Evolutionary conservation across 1,284 basidiomycete species (phyloP), one percentile per base, ranked within the genome.

Genomic region (Grifola frondosa): DNA sequence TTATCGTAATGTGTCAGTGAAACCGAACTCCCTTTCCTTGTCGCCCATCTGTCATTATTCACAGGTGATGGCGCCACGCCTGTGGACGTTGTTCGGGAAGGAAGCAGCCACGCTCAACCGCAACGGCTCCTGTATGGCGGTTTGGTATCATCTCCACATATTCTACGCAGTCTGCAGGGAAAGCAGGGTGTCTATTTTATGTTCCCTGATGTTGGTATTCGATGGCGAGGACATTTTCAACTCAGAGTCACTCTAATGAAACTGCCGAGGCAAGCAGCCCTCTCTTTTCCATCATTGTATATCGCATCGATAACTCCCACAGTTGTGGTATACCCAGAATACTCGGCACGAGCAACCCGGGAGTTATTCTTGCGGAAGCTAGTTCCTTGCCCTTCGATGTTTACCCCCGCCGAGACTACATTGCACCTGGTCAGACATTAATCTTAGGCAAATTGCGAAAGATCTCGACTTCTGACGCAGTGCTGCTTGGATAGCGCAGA

Each of bases 151-250:
- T 84, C 85, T 1, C 79, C 89, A 2, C 81, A 90, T 32, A 78
- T 84, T 40, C 71, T 92, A 58, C 78, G 84, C 49, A 86, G 93
- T 60, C 73, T 83, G 30, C 80, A 88, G 61, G 89, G 89, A 30
- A 80, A 83, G 26, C 71, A 76, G 52, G 88, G 89, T 7, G 71
- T 89, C 25, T 94, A 88, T 64, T 94, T 96, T 59, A 69, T 93
- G 38, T 96, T 95, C 59, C 85, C 92, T 7, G 93, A 96, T 63
- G 87, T 91, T 53, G 90, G 88, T 59, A 80, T 96, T 42, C 78
- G 88, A 11, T 78, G 77, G 68, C 71, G 78, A 22, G 92, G 92
- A 12, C 76, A 74, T 12, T 96, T 86, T 66, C 77, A 82, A 53
- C 71, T 96, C 33, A 78, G 81, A 37, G 77, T 94, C 40, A 81